Conservation (phyloP, 225 moss, liverwort and hornwort genomes). For the Polytrichum formosum region DNA sequence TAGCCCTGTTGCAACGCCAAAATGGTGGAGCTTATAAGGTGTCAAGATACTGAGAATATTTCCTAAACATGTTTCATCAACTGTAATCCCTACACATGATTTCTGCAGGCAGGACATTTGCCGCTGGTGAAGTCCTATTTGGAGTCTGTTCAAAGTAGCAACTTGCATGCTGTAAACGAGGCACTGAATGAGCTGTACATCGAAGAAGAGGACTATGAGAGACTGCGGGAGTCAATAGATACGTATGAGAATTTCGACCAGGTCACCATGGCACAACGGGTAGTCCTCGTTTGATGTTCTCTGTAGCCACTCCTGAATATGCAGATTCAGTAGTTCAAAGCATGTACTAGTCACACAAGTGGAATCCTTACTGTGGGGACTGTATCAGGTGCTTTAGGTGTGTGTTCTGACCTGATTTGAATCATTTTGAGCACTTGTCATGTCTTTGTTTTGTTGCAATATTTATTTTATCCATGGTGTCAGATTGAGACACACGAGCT, state of each 20-base stretch:
- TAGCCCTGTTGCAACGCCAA: no score
- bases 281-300: slow-evolving; percentile 22
- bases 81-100: neutral
- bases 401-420: no score
- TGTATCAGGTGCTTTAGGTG: no score
- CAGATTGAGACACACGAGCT: slow-evolving; percentile 99
- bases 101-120: slow-evolving; percentile 82
- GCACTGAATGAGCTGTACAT: slow-evolving; percentile 93
- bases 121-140: slow-evolving; percentile 97
- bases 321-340: no score
- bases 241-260: slow-evolving; percentile 99
- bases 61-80: no score
- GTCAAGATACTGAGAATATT: no score
- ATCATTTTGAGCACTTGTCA: no score
- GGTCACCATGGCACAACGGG: slow-evolving; percentile 94
- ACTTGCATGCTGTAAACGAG: slow-evolving; percentile 92
- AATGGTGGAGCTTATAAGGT: no score
- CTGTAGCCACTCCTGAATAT: no score
- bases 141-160: slow-evolving; percentile 94
- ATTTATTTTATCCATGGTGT: neutral
- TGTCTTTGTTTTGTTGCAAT: neutral
- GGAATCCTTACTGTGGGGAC: no score
- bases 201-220: slow-evolving; percentile 97
- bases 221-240: slow-evolving; percentile 95
- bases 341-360: no score